Evolutionary conservation across 805 yeast genomes (phyloP), one percentile per base, ranked within the genome.

Genomic region (Saccharomyces paradoxus): DNA sequence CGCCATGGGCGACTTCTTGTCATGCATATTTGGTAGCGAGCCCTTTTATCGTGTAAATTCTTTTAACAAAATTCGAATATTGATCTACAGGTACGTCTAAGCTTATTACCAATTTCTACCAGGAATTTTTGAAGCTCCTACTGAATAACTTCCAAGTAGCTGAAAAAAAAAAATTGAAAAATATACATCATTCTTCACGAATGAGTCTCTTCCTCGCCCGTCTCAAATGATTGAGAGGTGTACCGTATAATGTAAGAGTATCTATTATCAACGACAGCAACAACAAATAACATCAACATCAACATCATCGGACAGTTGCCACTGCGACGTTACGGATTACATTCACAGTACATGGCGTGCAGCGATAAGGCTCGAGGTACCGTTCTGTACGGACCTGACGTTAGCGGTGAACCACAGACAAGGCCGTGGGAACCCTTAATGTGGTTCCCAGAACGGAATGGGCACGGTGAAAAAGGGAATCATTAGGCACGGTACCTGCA

Each of bases 1-100:
- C 2, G 60, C 52, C 32, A 57, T 50, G 4, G 63, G 48, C 29
- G 56, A 26, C 27, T 56, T 61, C 50, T 55, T 60, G 41, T 61
- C 64, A 21, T 47, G 46, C 55, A 52, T 26, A 51, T n/a, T n/a
- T 22, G 47, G 30, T 41, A 41, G 13, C 46, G 37, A 46, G n/a
- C 21, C 27, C 28, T 46, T 46, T 27, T 46, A 46, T 4, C 28
- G 12, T 46, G 17, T 46, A 24, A 14, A 2, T 6, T 24, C 28
- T 9, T 1, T 13, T 3, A 6, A 8, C 12, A 37, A 37, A 21
- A 7, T 37, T 17, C 24, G 17, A 37, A 17, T 4, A 37, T 10
- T 17, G 24, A 37, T 17, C 24, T 37, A 8, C 44, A 37, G 44
- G 5, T 37, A 8, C 44, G 22, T 37, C 44, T 37, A 8, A 37